These are phyloP conservation scores for Henckelia pumila DNA, from an alignment of 257 asterid species.

Conservation along the genomic window DNA sequence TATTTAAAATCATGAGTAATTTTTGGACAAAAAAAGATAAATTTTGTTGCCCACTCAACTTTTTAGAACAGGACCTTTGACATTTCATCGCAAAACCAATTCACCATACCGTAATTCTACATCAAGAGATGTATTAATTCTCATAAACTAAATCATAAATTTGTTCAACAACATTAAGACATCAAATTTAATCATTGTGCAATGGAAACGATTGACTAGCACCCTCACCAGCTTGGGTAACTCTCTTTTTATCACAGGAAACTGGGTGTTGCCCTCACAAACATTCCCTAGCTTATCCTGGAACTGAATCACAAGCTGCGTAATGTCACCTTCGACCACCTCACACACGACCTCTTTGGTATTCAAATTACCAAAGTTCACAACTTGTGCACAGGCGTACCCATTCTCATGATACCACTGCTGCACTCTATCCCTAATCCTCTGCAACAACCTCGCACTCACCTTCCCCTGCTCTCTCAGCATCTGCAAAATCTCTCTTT, in stretches of 20 bases:
- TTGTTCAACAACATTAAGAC: background rate
- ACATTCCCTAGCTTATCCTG: slow-evolving; percentile 96
- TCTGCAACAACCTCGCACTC: slow-evolving; percentile 89
- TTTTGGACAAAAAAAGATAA: background rate
- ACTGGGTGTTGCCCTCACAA: slow-evolving; percentile 88
- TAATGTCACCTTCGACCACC: slow-evolving; percentile 98
- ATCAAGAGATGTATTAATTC: background rate
- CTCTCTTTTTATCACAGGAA: slow-evolving; percentile 77
- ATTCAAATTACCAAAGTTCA: slow-evolving; percentile 91
- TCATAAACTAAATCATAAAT: background rate
- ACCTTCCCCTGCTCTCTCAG: slow-evolving; percentile 71
- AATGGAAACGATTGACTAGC: slow-evolving; percentile 3
- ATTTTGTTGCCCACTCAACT: background rate
- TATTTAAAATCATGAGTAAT: background rate
- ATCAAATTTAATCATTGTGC: background rate
- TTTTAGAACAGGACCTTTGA: background rate
- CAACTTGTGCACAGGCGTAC: slow-evolving; percentile 89
- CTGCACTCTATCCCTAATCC: slow-evolving; percentile 91
- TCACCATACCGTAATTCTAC: background rate
- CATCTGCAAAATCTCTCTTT: slow-evolving; percentile 68
- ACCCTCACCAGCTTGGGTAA: slow-evolving; percentile 68
- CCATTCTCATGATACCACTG: slow-evolving; percentile 97
- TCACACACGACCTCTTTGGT: slow-evolving; percentile 95
- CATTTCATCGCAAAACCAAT: background rate
- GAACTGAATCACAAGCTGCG: slow-evolving; percentile 79